Evolutionary conservation across 768 basidiomycete species (phyloP).

Genomic region (Lanmaoa rubissima): DNA sequence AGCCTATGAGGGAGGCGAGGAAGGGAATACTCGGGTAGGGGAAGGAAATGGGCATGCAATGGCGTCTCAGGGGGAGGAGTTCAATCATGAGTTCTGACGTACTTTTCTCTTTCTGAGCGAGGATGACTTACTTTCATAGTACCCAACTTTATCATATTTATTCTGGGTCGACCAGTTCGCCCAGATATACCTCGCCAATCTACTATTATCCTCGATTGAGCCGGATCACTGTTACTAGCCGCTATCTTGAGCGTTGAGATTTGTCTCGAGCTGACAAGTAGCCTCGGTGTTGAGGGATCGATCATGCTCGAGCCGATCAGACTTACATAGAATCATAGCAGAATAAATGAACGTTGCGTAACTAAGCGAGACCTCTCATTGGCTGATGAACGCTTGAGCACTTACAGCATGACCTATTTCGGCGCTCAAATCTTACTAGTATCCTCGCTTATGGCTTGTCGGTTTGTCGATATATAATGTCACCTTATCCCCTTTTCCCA

Average conservation of each 20-base stretch:
- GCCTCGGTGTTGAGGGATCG: background rate
- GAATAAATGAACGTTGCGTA: too few relatives aligned
- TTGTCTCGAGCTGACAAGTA: background rate
- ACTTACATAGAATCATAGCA: too few relatives aligned
- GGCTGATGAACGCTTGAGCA: too few relatives aligned
- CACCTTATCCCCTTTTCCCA: too few relatives aligned
- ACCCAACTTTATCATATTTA: slow-evolving; percentile 9
- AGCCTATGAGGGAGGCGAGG: slow-evolving; percentile 46
- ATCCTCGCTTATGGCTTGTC: too few relatives aligned
- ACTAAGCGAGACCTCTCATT: too few relatives aligned
- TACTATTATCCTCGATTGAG: background rate
- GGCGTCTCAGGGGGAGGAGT: slow-evolving; percentile 46
- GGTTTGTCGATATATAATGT: too few relatives aligned
- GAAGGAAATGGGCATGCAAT: slow-evolving; percentile 16
- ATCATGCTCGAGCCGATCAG: too few relatives aligned
- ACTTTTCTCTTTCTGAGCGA: background rate
- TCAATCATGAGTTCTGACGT: slow-evolving; percentile 63
- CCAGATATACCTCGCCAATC: slow-evolving; percentile 3
- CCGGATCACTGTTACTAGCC: background rate
- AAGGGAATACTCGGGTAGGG: slow-evolving; percentile 6
- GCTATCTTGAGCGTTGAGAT: background rate
- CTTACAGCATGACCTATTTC: too few relatives aligned
- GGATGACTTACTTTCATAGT: background rate
- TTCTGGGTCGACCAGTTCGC: background rate
- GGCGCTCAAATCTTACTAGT: too few relatives aligned